Evolutionary conservation across 2,329 filamentous ascomycete species (phyloP), one percentile per base, ranked within the genome.

Genomic region (Aspergillus chevalieri): DNA sequence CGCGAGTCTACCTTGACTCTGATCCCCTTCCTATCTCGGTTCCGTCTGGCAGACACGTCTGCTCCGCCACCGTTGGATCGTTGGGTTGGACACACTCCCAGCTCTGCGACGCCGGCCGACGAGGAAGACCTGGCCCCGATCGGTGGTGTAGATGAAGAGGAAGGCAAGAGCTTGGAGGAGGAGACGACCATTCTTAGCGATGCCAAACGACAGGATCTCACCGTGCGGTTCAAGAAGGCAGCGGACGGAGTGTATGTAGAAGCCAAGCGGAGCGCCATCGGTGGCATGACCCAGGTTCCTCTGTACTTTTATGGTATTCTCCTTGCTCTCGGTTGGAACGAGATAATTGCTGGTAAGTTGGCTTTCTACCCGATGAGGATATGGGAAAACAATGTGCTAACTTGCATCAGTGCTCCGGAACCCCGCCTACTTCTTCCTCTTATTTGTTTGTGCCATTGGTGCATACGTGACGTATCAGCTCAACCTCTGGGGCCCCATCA

Each of bases 241-340:
- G 93, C 93, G 1, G 93, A 98, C 66, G 93, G 91, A 6, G 92
- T 98, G 3, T 98, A 95, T 62, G 91, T 98, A 39, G 93, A 98
- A 74, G 93, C 93, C 45, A 98, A 98, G 79, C 83, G 93, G 51
- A 91, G 92, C 66, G 93, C 93, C 39, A 94, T 98, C 65, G 93
- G 93, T 48, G 91, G 92, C 50, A 88, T 98, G 61, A 88, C 91
- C 4, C 91, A 96, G 70, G 84, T 98, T 45, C 93, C 93, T 5
- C 74, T 95, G 53, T 97, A 96, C 72, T 96, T 98, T 70, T 98
- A 96, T 62, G 89, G 83, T 39, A 70, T 97, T 49, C 77, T 98
- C 49, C 75, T 98, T 56, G 88, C 89, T 19, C 78, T 98, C 44
- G 93, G 93, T n/a, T 98, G 93, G 93, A 98, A 98, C 71, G 93